phyloP scores from a whole-genome alignment of 352 stramenopile species.

The Phytophthora aleatoria region DNA sequence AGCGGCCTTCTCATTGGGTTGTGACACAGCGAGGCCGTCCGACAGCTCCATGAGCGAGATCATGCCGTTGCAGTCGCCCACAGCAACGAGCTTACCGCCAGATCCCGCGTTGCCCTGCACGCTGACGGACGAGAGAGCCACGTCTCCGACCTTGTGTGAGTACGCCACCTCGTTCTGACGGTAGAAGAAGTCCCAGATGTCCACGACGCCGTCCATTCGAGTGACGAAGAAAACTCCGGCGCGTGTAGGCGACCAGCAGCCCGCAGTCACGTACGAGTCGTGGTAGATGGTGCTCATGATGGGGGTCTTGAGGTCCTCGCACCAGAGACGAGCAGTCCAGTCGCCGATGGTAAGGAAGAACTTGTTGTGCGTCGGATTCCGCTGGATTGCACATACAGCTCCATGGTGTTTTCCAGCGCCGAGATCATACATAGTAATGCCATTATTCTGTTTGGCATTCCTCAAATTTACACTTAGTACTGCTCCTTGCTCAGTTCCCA shows the following conservation, averaged over 20 bases:
- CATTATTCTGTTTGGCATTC: constrained; percentile 97
- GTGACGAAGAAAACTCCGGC: constrained; percentile 97
- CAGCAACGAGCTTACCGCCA: constrained; percentile 93
- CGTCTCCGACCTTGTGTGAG: constrained; percentile 96
- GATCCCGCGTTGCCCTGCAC: constrained; percentile 91
- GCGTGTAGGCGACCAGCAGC: constrained; percentile 96
- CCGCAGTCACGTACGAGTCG: constrained; percentile 94
- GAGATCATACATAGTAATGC: constrained; percentile 96
- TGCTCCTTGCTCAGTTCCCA: constrained; percentile 97
- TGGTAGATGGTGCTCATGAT: constrained; percentile 98
- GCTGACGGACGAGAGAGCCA: constrained; percentile 91
- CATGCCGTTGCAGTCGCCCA: constrained; percentile 96
- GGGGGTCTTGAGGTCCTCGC: constrained; percentile 96
- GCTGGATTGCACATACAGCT: constrained; percentile 95
- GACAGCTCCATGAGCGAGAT: constrained; percentile 97
- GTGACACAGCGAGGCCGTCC: constrained; percentile 88
- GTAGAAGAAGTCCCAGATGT: constrained; percentile 98
- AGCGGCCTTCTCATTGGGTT: constrained; percentile 94
- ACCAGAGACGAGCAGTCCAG: constrained; percentile 97
- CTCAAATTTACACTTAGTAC: constrained; percentile 95
- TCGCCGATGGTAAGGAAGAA: constrained; percentile 98
- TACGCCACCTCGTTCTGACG: constrained; percentile 97
- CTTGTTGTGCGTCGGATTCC: constrained; percentile 97
- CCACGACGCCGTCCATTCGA: constrained; percentile 96
- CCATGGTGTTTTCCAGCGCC: constrained; percentile 95